Evolutionary conservation across 176 grass and related monocot genomes (phyloP), one percentile per base, ranked within the genome.

Genomic region (Chloris gayana): DNA sequence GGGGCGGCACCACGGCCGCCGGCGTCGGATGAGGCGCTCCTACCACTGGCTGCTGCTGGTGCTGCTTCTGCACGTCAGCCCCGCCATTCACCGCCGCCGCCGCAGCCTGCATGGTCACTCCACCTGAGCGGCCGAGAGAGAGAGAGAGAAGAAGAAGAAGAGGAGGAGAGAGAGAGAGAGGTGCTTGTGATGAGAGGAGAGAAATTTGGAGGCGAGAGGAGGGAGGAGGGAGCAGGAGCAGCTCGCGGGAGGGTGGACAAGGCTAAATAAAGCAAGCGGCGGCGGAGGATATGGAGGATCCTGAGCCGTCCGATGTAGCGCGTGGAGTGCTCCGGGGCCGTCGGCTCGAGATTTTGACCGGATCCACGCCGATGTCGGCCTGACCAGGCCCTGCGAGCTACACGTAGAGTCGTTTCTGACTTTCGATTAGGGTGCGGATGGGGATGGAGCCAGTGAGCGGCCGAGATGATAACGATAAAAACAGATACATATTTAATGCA

Each of bases 191-290:
- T 25, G 41, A 78, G 60, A 22, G 13, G 39, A 76, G 74, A 45
- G 17, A 29, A 51, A 56, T 57, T 4, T 58, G 59, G 38, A 21
- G 57, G 18, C 24, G 74, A 63, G 58, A 17, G 62, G 66, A 81
- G 75, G 30, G 83, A 73, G 70, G 64, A 7, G 27, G 70, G 37
- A 83, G 79, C n/a, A 87, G 86, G 64, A 58, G 46, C 76, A 74
- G 77, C 64, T 76, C 85, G 56, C 72, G 76, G 81, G 84, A 78
- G 30, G 80, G 50, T 51, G 51, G 59, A 67, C 30, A 73, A 87
- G 77, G 81, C 78, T 88, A 93, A 89, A 89, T 88, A 89, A 89
- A 88, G 88, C 84, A 82, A 74, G 81, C 84, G 81, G 88, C 88
- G 80, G 60, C 21, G 41, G 83, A 66, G 73, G 64, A 81, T 77